A percentile compares a stretch with the other conserved stretches of the same genome.
phyloP scores from a whole-genome alignment of 2,329 filamentous ascomycete species.

The Fusarium cyanostomum region DNA sequence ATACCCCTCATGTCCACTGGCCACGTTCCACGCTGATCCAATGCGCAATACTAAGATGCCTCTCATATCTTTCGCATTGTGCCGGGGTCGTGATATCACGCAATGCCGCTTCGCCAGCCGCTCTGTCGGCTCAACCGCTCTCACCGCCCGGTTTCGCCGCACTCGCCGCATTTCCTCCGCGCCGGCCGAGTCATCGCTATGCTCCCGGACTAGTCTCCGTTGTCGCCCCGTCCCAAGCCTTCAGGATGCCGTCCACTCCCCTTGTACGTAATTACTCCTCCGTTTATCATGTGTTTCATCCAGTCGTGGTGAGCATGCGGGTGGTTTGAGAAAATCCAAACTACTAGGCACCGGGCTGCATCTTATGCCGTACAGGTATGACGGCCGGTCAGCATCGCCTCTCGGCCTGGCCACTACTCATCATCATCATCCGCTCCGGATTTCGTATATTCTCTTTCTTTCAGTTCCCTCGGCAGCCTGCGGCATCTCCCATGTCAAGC shows the following conservation, averaged over 20 bases:
- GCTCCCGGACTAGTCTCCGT: slow-evolving; percentile 27
- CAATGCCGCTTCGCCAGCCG: slow-evolving; percentile 35
- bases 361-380: slow-evolving; percentile 16
- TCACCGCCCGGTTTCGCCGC: too few relatives aligned
- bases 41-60: slow-evolving; percentile 15
- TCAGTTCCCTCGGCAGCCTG: background rate
- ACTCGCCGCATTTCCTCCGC: slow-evolving; percentile 38
- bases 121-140: slow-evolving; percentile 29
- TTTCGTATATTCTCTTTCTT: slow-evolving; percentile 2
- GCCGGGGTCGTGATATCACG: slow-evolving; percentile 37
- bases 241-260: slow-evolving; percentile 6
- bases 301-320: slow-evolving; percentile 23
- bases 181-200: slow-evolving; percentile 30
- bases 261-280: slow-evolving; percentile 18
- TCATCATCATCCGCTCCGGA: slow-evolving; percentile 11
- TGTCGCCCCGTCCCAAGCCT: slow-evolving; percentile 9
- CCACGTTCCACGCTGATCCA: slow-evolving; percentile 13
- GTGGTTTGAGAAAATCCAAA: slow-evolving; percentile 10
- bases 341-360: background rate
- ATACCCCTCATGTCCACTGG: background rate
- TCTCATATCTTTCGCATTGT: slow-evolving; percentile 22
- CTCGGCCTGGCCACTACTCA: slow-evolving; percentile 17
- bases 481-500: slow-evolving; percentile 15
- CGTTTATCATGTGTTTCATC: slow-evolving; percentile 25
- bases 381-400: background rate